Evolutionary conservation across 495 filamentous ascomycete species (phyloP), one percentile per base, ranked within the genome.

Genomic region (Penicillium paxilli): DNA sequence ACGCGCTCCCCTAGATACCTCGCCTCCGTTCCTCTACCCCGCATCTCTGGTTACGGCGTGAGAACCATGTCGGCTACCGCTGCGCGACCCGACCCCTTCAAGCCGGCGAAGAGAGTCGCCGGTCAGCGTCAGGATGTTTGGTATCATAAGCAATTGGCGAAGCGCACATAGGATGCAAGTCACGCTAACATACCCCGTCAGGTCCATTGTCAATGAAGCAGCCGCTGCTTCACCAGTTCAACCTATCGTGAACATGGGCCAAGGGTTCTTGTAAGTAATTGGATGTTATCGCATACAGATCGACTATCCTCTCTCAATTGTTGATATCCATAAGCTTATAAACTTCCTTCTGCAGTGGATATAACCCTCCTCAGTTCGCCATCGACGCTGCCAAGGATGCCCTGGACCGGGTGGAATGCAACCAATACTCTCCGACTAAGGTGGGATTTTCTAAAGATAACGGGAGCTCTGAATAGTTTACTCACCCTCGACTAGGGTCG

Each of bases 351-450:
- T 10, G n/a, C 50, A 86, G 83, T 71, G 94, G 94, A 24, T 98
- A 98, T 69, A 98, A 98, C 64, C 94, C 94, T 38, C 94, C 94
- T 1, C 70, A 85, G 12, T 98, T 96, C 68, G 91, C 96, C 47
- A 76, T 96, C 49, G 82, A 96, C 59, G 94, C 94, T 21, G 94
- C 94, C 44, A 96, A 95, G 69, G 77, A 84, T 17, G 92, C 92
- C 32, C 79, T 98, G 20, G 85, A 96, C 66, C 80, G 83, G n/a
- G 94, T 98, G 5, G 94, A 98, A 47, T 96, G 93, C 79, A 98
- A 98, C 68, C 94, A 98, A 75, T 98, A 98, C 74, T 91, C 92
- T 12, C 94, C 94, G 3, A 98, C 94, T 1, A 91, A 89, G 82
- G 83, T 85, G 23, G 20, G 47, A 50, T 10, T 12, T 35, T 41